These are phyloP conservation scores for Dipodascus albidus DNA, from an alignment of 805 yeast species.

Conservation along the genomic window DNA sequence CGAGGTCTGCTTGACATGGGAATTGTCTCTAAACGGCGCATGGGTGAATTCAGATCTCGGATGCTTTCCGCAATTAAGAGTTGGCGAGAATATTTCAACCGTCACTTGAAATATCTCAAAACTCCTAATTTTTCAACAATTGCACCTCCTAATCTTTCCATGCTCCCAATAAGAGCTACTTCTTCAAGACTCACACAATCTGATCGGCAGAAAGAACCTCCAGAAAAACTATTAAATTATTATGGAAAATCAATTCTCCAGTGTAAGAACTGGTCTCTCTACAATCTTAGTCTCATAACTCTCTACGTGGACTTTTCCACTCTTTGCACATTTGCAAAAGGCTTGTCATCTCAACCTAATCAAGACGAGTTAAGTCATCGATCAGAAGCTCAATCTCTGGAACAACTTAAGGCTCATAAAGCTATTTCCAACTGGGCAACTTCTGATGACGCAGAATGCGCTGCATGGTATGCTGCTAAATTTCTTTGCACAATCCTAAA, in stretches of 20 bases:
- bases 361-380: background rate
- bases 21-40: constrained; percentile 24
- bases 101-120: constrained; percentile 20
- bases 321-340: constrained; percentile 12
- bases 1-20: constrained; percentile 27
- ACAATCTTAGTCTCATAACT: constrained; percentile 17
- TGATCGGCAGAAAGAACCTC: background rate
- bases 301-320: constrained; percentile 19
- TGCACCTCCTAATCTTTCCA: background rate
- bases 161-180: background rate
- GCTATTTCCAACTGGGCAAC: constrained; percentile 18
- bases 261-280: constrained; percentile 21
- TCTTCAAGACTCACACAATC: background rate
- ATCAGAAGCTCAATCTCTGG: constrained; percentile 12
- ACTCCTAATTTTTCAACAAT: constrained; percentile 6
- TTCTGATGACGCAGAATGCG: constrained; percentile 19
- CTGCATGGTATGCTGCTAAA: constrained; percentile 21
- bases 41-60: constrained; percentile 23
- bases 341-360: background rate
- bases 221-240: constrained; percentile 10
- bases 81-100: constrained; percentile 30
- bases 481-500: constrained; percentile 16
- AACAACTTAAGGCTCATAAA: constrained; percentile 13
- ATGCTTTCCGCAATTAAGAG: constrained; percentile 25
- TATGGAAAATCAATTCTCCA: constrained; percentile 15